phyloP scores from a whole-genome alignment of 139 green algal genomes.

The Chlorella sorokiniana region DNA sequence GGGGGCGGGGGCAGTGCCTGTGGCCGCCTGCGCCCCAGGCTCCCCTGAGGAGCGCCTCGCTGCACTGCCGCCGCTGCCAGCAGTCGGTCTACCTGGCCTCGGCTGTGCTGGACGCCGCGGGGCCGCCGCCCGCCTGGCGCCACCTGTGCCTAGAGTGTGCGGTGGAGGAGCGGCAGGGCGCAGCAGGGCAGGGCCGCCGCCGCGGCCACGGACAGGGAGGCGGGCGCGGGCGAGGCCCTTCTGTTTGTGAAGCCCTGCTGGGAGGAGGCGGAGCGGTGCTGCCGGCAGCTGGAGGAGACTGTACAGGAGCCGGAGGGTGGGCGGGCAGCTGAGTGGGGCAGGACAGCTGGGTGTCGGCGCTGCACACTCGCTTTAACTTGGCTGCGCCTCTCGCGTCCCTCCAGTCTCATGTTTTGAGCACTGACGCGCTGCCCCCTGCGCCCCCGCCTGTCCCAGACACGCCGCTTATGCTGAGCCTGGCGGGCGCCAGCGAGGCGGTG shows the following conservation, averaged over 20 bases:
- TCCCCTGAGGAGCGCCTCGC: neutral
- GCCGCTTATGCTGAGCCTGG: neutral
- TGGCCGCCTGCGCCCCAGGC: neutral
- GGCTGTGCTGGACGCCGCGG: slow-evolving; percentile 1
- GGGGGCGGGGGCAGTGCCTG: neutral
- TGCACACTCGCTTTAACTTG: too few relatives aligned
- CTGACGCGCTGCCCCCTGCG: neutral
- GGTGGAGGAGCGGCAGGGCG: neutral
- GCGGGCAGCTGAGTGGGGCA: neutral
- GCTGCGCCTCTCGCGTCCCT: too few relatives aligned
- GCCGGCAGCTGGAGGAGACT: neutral
- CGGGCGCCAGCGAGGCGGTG: neutral
- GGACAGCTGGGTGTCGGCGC: too few relatives aligned
- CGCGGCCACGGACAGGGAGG: too few relatives aligned
- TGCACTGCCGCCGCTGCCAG: slow-evolving; percentile 20
- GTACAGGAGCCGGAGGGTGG: neutral
- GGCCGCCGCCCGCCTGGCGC: neutral
- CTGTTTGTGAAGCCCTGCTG: slow-evolving; percentile 32
- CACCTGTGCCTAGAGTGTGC: slow-evolving; percentile 41
- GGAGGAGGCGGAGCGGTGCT: slow-evolving; percentile 1
- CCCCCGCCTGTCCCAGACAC: neutral
- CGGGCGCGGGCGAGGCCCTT: neutral
- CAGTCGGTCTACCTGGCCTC: neutral
- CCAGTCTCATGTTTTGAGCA: neutral
- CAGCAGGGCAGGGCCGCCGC: neutral